Percentiles rank a stretch among this genome's conserved stretches.
These are phyloP conservation scores for Cladophialophora yegresii DNA, from an alignment of 2,329 filamentous ascomycete species.

Conservation along the genomic window DNA sequence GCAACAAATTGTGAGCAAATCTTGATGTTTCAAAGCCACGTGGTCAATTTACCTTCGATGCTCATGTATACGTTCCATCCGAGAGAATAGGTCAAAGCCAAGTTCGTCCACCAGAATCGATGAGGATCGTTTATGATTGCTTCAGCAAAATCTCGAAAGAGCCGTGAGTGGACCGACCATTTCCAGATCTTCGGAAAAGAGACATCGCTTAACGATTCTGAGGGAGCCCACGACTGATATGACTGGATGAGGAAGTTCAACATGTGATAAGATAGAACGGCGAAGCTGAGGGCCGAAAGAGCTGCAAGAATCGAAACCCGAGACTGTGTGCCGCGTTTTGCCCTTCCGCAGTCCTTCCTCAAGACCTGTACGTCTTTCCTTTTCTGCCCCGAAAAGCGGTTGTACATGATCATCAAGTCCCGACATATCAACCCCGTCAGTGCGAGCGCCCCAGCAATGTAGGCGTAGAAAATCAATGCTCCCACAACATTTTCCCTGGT, in stretches of 20 bases:
- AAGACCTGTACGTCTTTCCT: background rate
- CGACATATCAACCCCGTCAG: conserved; percentile 17
- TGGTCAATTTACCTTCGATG: conserved; percentile 20
- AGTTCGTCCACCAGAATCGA: conserved; percentile 23
- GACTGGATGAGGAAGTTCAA: conserved; percentile 31
- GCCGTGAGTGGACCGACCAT: conserved; percentile 23
- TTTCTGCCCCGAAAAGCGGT: background rate
- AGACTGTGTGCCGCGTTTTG: background rate
- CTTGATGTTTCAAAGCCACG: background rate
- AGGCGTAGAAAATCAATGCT: conserved; percentile 23
- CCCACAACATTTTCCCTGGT: background rate
- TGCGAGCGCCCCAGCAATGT: conserved; percentile 22
- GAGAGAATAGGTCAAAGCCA: conserved; percentile 22
- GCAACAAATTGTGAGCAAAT: too few relatives aligned
- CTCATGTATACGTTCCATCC: conserved; percentile 29
- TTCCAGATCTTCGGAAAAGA: conserved; percentile 17
- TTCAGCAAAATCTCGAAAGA: conserved; percentile 27
- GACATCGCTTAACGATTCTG: background rate
- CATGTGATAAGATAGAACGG: conserved; percentile 29
- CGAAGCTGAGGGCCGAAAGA: conserved; percentile 25
- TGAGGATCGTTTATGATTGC: conserved; percentile 14
- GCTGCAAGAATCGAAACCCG: conserved; percentile 8
- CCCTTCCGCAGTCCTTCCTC: background rate
- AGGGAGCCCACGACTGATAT: conserved; percentile 20
- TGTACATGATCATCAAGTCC: conserved; percentile 12